Conservation (phyloP, 331 rosid genomes). For the Rosa hybrid region DNA sequence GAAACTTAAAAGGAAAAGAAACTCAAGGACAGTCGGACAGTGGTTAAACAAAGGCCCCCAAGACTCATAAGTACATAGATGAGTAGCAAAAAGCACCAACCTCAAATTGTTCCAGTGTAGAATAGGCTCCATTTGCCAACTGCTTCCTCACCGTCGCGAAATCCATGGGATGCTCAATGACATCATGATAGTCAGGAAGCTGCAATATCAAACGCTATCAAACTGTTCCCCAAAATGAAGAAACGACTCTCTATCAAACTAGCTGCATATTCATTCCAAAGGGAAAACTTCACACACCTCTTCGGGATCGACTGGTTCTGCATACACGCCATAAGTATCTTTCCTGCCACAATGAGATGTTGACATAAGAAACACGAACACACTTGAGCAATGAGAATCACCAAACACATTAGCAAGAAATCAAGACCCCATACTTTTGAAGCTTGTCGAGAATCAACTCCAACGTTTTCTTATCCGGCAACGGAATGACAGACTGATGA, state of each 20-base stretch:
- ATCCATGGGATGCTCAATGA: conserved; percentile 95
- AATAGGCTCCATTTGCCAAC: conserved; percentile 65
- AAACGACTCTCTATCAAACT: neutral
- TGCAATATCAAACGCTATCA: conserved; percentile 43
- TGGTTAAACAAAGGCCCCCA: neutral
- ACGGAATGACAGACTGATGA: conserved; percentile 46
- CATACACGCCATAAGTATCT: conserved; percentile 84
- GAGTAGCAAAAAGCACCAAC: conserved; percentile 41
- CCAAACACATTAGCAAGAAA: conserved; percentile 8
- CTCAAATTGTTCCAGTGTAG: conserved; percentile 81
- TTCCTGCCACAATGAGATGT: conserved; percentile 67
- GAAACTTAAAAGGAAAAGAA: conserved; percentile 1
- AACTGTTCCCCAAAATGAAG: conserved; percentile 18
- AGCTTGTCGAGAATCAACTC: conserved; percentile 87
- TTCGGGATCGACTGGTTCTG: conserved; percentile 96
- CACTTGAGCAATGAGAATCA: neutral
- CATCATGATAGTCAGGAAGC: conserved; percentile 96
- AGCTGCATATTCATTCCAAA: conserved; percentile 26
- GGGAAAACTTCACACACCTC: conserved; percentile 55
- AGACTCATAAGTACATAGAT: neutral
- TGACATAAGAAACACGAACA: conserved; percentile 19
- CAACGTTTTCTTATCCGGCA: conserved; percentile 78
- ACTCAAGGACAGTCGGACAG: neutral
- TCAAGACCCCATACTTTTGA: conserved; percentile 66
- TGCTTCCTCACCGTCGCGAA: conserved; percentile 82